These are phyloP conservation scores for Corchorus olitorius DNA, from an alignment of 345 rosid species.

Conservation along the genomic window DNA sequence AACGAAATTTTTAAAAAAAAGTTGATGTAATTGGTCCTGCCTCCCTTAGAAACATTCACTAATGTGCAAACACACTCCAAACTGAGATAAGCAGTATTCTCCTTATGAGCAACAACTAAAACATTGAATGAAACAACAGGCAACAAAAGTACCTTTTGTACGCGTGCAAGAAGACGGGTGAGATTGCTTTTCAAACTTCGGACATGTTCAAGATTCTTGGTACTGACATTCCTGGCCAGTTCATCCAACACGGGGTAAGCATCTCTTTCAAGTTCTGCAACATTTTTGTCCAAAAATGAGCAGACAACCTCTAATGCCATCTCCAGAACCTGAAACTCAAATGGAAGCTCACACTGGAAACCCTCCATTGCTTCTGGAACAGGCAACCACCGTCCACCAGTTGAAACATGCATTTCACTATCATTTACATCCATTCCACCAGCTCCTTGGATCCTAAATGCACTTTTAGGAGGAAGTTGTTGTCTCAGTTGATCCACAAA, in stretches of 20 bases:
- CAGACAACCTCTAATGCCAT: constrained; percentile 88
- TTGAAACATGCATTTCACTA: constrained; percentile 44
- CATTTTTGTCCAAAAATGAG: constrained; percentile 61
- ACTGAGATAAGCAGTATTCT: background rate
- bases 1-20: background rate
- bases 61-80: background rate
- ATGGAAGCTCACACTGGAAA: constrained; percentile 80
- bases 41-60: background rate
- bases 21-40: background rate
- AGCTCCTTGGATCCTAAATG: constrained; percentile 37
- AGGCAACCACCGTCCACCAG: constrained; percentile 51
- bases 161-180: constrained; percentile 86
- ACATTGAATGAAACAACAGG: constrained; percentile 12
- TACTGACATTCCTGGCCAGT: constrained; percentile 82
- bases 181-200: constrained; percentile 89
- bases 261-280: constrained; percentile 71
- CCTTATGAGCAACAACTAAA: background rate
- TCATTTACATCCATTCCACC: constrained; percentile 35
- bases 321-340: constrained; percentile 95
- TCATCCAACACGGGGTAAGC: constrained; percentile 94
- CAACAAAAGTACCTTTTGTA: constrained; percentile 66
- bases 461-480: constrained; percentile 54
- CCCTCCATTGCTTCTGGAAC: constrained; percentile 76
- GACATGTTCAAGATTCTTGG: constrained; percentile 90
- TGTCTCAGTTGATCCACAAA: constrained; percentile 72